These are phyloP conservation scores for Eutrema heterophyllum DNA, from an alignment of 345 rosid genomes.

Conservation along the genomic window DNA sequence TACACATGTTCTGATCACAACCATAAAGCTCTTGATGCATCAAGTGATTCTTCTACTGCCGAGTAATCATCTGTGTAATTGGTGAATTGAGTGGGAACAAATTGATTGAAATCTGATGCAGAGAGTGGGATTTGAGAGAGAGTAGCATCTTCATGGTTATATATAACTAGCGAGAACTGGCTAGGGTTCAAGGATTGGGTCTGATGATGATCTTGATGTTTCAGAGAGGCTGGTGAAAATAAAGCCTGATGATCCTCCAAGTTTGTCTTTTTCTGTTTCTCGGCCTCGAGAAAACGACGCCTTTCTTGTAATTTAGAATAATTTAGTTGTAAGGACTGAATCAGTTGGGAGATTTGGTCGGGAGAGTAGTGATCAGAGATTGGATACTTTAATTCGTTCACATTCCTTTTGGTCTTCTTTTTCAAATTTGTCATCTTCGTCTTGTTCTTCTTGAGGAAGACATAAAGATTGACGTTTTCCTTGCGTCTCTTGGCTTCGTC, in stretches of 20 bases:
- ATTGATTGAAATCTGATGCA: background rate
- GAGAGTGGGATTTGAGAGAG: too few relatives aligned
- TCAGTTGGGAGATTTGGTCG: background rate
- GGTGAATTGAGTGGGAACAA: background rate
- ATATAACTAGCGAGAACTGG: background rate
- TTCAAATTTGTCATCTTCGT: background rate
- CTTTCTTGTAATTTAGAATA: background rate
- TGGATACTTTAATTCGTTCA: background rate
- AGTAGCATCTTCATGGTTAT: background rate
- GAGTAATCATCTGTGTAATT: background rate
- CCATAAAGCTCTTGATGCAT: background rate
- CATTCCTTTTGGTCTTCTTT: background rate
- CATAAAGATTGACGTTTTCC: background rate
- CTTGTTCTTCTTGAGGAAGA: background rate
- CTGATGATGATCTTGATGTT: background rate
- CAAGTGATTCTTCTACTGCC: too few relatives aligned
- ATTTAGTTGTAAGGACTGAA: background rate
- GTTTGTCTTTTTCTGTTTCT: background rate
- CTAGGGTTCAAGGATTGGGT: slow-evolving; percentile 8
- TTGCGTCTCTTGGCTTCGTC: background rate
- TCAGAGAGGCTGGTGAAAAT: background rate
- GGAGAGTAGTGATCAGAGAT: slow-evolving; percentile 6
- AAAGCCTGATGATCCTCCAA: background rate
- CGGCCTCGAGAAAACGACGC: background rate
- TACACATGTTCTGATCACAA: background rate